phyloP scores from a whole-genome alignment of 2,329 filamentous ascomycete species.

The Calonectria leucothoes region DNA sequence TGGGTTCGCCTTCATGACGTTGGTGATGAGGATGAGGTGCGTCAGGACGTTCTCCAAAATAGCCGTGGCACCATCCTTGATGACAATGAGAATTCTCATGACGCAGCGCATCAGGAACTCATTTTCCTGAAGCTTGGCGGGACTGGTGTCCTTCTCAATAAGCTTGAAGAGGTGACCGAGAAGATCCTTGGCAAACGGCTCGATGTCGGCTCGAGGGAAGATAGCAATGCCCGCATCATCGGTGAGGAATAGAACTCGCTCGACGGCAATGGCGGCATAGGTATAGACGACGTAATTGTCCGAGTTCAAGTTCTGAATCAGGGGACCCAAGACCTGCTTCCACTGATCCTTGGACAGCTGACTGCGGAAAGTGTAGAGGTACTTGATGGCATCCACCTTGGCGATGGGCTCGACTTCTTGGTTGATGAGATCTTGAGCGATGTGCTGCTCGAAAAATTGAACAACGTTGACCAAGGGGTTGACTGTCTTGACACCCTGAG shows the following conservation, averaged over 20 bases:
- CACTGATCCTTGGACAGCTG: conserved; percentile 93
- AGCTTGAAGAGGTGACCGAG: conserved; percentile 91
- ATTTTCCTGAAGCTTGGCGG: conserved; percentile 97
- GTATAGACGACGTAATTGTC: conserved; percentile 97
- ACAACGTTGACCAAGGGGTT: conserved; percentile 91
- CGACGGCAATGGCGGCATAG: conserved; percentile 96
- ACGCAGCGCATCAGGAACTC: conserved; percentile 99
- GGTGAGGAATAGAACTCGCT: conserved; percentile 87
- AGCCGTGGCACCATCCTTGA: conserved; percentile 82
- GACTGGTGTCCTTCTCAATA: conserved; percentile 84
- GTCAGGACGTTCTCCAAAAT: conserved; percentile 83
- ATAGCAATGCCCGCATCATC: conserved; percentile 81
- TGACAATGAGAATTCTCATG: conserved; percentile 96
- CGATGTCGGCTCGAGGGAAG: conserved; percentile 83
- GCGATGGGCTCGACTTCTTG: conserved; percentile 82
- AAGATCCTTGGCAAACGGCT: conserved; percentile 85
- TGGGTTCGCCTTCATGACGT: conserved; percentile 92
- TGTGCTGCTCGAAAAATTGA: conserved; percentile 93
- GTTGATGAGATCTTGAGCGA: conserved; percentile 86
- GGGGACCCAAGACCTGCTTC: conserved; percentile 87
- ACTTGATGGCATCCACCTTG: conserved; percentile 98
- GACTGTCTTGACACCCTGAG: conserved; percentile 89
- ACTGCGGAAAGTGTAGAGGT: conserved; percentile 95
- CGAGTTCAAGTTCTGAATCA: conserved; percentile 91
- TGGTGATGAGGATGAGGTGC: conserved; percentile 89